Evolutionary conservation across 176 grass and related monocot species (phyloP).

Genomic region (Puya raimondii): DNA sequence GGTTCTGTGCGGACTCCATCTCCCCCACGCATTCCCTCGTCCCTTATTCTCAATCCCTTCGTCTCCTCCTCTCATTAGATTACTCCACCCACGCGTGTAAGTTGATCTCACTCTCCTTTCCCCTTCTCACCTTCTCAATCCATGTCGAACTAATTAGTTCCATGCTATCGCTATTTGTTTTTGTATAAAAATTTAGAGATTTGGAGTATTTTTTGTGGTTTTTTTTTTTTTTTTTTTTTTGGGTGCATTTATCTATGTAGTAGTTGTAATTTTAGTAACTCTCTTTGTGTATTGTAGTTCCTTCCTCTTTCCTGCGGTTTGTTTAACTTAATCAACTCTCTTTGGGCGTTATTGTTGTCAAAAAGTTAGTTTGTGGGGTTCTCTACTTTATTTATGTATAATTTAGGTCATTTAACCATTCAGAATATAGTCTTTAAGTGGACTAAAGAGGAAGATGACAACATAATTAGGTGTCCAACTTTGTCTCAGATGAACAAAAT

Average conservation of each 20-base stretch:
- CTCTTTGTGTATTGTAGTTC: no score
- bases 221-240: no score
- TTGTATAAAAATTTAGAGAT: no score
- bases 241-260: no score
- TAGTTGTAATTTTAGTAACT: no score
- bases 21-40: neutral
- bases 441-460: neutral
- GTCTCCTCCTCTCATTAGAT: neutral
- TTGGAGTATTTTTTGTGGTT: no score
- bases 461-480: no score
- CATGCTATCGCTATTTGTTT: no score
- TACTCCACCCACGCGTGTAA: slow-evolving; percentile 3
- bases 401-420: neutral
- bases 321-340: neutral
- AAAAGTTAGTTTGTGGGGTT: neutral
- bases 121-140: neutral
- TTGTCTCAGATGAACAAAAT: neutral
- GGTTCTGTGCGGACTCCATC: neutral
- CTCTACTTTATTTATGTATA: neutral
- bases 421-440: neutral
- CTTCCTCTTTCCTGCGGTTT: no score
- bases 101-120: neutral
- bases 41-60: neutral
- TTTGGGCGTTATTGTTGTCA: neutral
- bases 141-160: neutral